Evolutionary conservation across 2,329 filamentous ascomycete species (phyloP).

Genomic region (Epichloe aotearoae): DNA sequence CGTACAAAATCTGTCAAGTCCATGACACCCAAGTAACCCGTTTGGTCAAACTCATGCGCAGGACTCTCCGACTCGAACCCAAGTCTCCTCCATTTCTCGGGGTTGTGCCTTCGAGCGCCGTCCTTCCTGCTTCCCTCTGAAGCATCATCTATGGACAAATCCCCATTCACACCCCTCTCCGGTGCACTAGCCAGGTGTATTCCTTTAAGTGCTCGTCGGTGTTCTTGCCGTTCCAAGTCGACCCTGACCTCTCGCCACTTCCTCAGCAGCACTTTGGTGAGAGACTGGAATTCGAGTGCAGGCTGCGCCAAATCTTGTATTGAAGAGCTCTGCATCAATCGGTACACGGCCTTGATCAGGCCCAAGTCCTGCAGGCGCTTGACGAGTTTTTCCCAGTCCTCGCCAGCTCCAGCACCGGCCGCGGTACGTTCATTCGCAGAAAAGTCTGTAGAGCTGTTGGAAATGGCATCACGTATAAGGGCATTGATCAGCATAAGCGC

Average conservation of each 20-base stretch:
- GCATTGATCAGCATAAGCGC: constrained; percentile 92
- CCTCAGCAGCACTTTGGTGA: constrained; percentile 75
- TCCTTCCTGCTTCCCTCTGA: constrained; percentile 35
- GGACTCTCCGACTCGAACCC: constrained; percentile 89
- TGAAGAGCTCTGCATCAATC: constrained; percentile 86
- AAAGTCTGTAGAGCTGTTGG: constrained; percentile 46
- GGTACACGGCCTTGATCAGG: constrained; percentile 81
- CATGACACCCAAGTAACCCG: constrained; percentile 93
- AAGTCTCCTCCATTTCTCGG: constrained; percentile 83
- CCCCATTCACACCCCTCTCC: constrained; percentile 32
- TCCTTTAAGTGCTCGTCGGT: constrained; percentile 73
- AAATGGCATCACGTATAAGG: constrained; percentile 81
- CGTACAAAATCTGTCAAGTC: constrained; percentile 87
- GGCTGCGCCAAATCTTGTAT: constrained; percentile 84
- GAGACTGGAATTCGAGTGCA: constrained; percentile 79
- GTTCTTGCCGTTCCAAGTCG: constrained; percentile 76
- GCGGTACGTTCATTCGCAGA: constrained; percentile 14
- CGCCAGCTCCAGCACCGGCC: constrained; percentile 16
- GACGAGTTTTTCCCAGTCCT: constrained; percentile 93
- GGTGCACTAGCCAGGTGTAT: constrained; percentile 73
- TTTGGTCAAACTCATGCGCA: constrained; percentile 68
- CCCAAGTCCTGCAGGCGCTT: constrained; percentile 87
- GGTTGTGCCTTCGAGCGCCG: constrained; percentile 56
- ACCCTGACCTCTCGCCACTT: constrained; percentile 82
- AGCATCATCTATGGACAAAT: constrained; percentile 22